These are phyloP conservation scores for Mortierella claussenii DNA, from an alignment of 192 early-diverging fungal genomes.

Conservation along the genomic window DNA sequence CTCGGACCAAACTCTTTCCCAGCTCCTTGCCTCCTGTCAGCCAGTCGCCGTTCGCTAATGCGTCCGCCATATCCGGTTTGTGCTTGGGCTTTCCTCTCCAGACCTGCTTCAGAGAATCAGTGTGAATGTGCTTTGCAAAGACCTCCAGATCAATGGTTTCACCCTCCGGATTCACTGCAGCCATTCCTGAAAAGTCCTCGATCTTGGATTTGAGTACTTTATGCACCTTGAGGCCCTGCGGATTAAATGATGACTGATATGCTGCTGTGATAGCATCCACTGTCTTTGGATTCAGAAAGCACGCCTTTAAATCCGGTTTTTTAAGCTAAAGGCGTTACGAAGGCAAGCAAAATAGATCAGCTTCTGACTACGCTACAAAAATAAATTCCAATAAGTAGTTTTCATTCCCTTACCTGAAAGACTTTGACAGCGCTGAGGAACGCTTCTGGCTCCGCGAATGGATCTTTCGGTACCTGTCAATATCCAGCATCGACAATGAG, in stretches of 20 bases:
- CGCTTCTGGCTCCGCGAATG: conserved; percentile 55
- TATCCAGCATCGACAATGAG: no score
- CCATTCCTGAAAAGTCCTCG: conserved; percentile 63
- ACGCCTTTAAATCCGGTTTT: conserved; percentile 39
- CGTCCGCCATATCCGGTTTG: conserved; percentile 51
- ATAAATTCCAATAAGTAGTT: no score
- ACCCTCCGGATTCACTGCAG: conserved; percentile 17
- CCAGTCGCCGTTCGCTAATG: conserved; percentile 53
- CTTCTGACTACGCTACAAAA: no score
- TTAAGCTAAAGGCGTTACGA: conserved; percentile 6
- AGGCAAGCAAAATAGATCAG: no score
- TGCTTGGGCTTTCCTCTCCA: conserved; percentile 61
- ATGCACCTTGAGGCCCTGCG: conserved; percentile 57
- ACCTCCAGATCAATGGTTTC: conserved; percentile 59
- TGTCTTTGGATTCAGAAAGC: conserved; percentile 33
- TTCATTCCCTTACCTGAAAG: conserved; percentile 49
- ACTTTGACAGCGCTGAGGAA: conserved; percentile 54
- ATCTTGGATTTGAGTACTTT: conserved; percentile 65
- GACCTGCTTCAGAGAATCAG: conserved; percentile 55
- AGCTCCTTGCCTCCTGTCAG: conserved; percentile 56
- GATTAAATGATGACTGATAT: conserved; percentile 46
- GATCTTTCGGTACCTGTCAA: conserved; percentile 60
- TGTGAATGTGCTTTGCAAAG: conserved; percentile 56
- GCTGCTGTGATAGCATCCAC: conserved; percentile 47
- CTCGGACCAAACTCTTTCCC: conserved; percentile 56